A percentile compares a stretch with the other conserved stretches of the same genome.
Evolutionary conservation across 164 flowering plant species (phyloP).

Genomic region (Nymphaea thermarum): DNA sequence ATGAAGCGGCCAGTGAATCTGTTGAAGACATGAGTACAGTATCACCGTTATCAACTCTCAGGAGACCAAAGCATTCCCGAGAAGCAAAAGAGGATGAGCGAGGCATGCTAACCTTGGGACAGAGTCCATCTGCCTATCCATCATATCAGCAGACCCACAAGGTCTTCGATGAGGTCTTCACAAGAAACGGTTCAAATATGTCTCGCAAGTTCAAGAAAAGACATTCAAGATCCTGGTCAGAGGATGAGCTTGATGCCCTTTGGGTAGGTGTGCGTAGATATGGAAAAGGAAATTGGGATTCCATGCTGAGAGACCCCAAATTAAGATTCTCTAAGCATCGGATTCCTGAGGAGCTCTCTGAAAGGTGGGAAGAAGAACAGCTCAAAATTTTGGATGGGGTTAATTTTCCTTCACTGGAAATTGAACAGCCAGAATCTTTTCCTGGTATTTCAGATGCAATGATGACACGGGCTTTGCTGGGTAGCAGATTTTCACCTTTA

Average conservation of each 20-base stretch:
- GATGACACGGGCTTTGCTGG: constrained; percentile 74
- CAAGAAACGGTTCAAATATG: constrained; percentile 59
- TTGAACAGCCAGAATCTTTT: constrained; percentile 30
- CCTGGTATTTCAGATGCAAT: constrained; percentile 72
- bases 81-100: background rate
- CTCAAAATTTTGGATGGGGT: constrained; percentile 43
- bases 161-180: constrained; percentile 84
- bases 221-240: constrained; percentile 52
- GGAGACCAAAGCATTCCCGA: constrained; percentile 4
- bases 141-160: constrained; percentile 81
- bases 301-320: constrained; percentile 75
- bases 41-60: constrained; percentile 49
- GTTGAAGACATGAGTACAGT: constrained; percentile 34
- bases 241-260: constrained; percentile 90
- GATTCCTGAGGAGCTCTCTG: constrained; percentile 51
- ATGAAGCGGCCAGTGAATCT: constrained; percentile 21
- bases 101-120: constrained; percentile 34
- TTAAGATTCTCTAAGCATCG: constrained; percentile 62
- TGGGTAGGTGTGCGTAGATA: constrained; percentile 99
- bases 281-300: constrained; percentile 86
- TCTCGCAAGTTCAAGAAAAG: background rate
- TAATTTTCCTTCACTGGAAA: constrained; percentile 16
- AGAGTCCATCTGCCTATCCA: constrained; percentile 33
- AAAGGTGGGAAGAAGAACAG: constrained; percentile 81
- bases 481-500: constrained; percentile 31